Conservation (phyloP, 345 rosid species). For the Gynandropsis gynandra region DNA sequence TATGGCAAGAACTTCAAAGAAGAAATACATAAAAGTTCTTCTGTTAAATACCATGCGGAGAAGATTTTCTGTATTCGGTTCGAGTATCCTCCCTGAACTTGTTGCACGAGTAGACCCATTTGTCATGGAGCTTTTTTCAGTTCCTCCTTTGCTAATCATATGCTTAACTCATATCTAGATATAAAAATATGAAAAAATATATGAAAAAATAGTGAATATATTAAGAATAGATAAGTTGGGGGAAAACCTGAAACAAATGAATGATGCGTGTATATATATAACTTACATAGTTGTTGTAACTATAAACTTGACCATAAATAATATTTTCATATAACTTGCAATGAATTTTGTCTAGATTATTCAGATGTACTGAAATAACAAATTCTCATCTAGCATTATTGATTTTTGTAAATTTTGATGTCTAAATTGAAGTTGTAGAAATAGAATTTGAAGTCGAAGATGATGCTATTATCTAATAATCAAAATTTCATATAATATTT, state of each 20-base stretch:
- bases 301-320: too few relatives aligned
- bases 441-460: too few relatives aligned
- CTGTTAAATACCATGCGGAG: conserved; percentile 60
- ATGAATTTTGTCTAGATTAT: too few relatives aligned
- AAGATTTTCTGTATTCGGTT: conserved; percentile 87
- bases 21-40: conserved; percentile 1
- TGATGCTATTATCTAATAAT: too few relatives aligned
- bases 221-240: neutral
- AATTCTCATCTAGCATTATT: too few relatives aligned
- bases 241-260: conserved; percentile 13
- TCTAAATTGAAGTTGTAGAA: too few relatives aligned
- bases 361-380: too few relatives aligned
- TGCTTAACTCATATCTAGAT: conserved; percentile 85
- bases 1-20: conserved; percentile 4
- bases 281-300: conserved; percentile 92
- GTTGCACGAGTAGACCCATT: conserved; percentile 52
- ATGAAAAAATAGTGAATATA: conserved; percentile 1
- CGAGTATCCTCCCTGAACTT: conserved; percentile 67
- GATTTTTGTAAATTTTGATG: too few relatives aligned
- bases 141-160: conserved; percentile 83
- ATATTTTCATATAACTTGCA: too few relatives aligned
- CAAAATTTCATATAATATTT: too few relatives aligned
- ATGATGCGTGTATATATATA: conserved; percentile 9
- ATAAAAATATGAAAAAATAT: conserved; percentile 16
- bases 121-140: conserved; percentile 67